These are phyloP conservation scores for Syncephalastrum monosporum DNA, from an alignment of 371 early-diverging fungal species.

Conservation along the genomic window DNA sequence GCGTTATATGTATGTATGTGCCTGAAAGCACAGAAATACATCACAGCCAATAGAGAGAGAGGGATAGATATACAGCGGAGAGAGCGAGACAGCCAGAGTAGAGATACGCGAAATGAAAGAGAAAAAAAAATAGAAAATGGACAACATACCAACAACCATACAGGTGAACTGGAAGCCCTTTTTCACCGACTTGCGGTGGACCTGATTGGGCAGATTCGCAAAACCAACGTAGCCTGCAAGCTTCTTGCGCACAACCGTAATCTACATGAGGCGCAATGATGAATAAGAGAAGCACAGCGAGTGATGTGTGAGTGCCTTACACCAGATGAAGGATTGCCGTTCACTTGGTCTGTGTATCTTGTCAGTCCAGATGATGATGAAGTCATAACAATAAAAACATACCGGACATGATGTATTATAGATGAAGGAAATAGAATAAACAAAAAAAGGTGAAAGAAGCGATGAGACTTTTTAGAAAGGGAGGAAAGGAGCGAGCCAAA, in stretches of 20 bases:
- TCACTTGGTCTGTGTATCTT: slow-evolving; percentile 3
- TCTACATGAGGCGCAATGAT: slow-evolving; percentile 16
- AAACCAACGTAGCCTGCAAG: slow-evolving; percentile 97
- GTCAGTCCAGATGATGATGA: not conserved
- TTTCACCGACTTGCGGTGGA: slow-evolving; percentile 97
- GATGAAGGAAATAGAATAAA: not conserved
- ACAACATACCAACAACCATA: slow-evolving; percentile 92
- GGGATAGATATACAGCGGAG: not conserved
- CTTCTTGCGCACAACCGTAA: slow-evolving; percentile 67
- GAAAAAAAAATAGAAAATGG: not conserved
- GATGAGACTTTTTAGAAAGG: not conserved
- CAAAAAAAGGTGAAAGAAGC: not conserved
- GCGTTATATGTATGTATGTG: too few species aligned
- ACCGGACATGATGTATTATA: slow-evolving; percentile 11
- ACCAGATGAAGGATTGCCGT: slow-evolving; percentile 25
- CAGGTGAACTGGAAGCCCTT: slow-evolving; percentile 98
- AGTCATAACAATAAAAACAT: not conserved
- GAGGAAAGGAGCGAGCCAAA: not conserved
- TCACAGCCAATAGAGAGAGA: not conserved
- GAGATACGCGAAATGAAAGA: too few species aligned
- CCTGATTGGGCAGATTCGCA: slow-evolving; percentile 97
- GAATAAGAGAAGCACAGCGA: not conserved
- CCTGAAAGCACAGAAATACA: too few species aligned
- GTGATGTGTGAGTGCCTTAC: slow-evolving; percentile 12
- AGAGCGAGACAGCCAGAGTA: too few species aligned